Base-by-base conservation (phyloP, 352 stramenopile species). In the Phytopythium ostracodes region DNA sequence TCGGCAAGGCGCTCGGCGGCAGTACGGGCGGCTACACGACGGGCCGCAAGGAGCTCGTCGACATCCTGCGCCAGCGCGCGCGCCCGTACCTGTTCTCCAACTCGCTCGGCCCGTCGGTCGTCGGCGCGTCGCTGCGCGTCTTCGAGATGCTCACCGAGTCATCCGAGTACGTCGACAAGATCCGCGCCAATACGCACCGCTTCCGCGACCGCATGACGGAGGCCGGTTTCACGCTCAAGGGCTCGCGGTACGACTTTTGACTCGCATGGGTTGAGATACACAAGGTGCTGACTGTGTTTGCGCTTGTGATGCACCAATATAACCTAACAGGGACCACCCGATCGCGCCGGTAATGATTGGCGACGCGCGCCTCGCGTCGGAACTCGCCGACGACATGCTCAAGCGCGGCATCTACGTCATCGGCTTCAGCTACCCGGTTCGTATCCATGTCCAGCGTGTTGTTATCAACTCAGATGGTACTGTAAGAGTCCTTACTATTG, bases 11-110 rank as follows among this genome's bases (percentile, higher is more conserved):
- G 35, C 77, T 98, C 4, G 94, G 94, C 17, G 94, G 94, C 46
- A 91, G 87, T 69, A 98, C 92, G 0, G 93, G 93, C 22, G 93
- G 93, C 40, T 98, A 98, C 86, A 98, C 92, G 2, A 96, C 85
- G 2, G 92, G 84, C 10, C 76, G 83, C 52, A 81, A 97, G 72
- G 87, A 96, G 52, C 71, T 98, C 36, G 85, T 98, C n/a, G 92
- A 98, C 61, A 71, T 98, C 25, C 63, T 98, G 50, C 87, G 91
- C 51, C 92, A 98, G 66, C 89, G 89, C 44, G 84, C 89, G 52
- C 84, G 93, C 12, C 93, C 93, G 46, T 98, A 98, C 77, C 71
- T 98, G 20, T 98, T 98, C 69, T 97, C 85, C 44, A 98, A 98
- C 78, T 96, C 93, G 53, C 71, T 98, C 27, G 87, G 92, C 18